Evolutionary conservation across 1,139 yeast species (phyloP), one percentile per base, ranked within the genome.

Genomic region (Hyphopichia wangnamkhiaoensis): DNA sequence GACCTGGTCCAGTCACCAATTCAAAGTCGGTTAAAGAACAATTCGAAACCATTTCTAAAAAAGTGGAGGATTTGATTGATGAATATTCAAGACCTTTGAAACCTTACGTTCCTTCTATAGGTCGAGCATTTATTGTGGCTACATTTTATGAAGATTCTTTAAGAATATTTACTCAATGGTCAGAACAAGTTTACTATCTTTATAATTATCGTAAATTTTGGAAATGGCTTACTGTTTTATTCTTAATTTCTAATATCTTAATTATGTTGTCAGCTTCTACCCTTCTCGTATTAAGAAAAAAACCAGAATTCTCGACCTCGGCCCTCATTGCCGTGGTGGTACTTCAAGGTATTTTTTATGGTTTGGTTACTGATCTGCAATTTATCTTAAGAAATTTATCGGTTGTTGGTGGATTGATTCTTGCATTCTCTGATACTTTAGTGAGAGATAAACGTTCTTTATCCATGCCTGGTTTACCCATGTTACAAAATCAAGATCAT

Each of bases 141-240:
- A 93, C 98, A 1, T 93, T 91, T 59, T 80, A 82, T 53, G 98
- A 93, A 63, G 98, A 93, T 58, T 81, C 96, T 2, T 61, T 85
- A 43, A 77, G 98, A 61, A 88, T 93, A 54, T 58, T 83, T 43
- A 72, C 90, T 13, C 98, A 91, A 65, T 93, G 98, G 98, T 64
- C 76, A 25, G 96, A 90, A 56, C 98, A 93, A 63, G 89, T 89
- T 23, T 84, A 81, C 59, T 93, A 87, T 61, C 74, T 93, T 53
- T 79, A 88, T 70, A 80, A 80, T 52, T 86, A 83, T 68, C 82
- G 96, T 57, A 89, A 84, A 53, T 65, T 84, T 46, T 95, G 95
- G 66, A 76, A 80, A 51, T 80, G 87, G 75, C 62, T 91, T 42
- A 89, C 93, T n/a, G 75, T 85, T 23, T 38, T 80, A 23, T 87